A percentile compares a stretch with the other conserved stretches of the same genome.
These are phyloP conservation scores for Fagopyrum homotropicum DNA, from an alignment of 148 eudicot species.

Conservation along the genomic window DNA sequence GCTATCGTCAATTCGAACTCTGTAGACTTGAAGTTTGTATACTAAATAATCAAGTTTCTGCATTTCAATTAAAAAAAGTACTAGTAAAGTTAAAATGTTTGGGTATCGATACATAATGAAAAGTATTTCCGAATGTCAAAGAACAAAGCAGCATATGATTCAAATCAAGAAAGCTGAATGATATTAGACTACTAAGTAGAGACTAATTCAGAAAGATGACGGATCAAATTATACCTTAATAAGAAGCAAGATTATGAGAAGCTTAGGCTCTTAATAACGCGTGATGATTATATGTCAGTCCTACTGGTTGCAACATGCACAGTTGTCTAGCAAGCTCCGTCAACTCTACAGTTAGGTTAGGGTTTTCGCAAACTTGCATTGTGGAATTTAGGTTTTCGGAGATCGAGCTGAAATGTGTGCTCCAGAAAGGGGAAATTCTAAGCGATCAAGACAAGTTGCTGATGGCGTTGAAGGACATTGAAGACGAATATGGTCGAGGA, in stretches of 20 bases:
- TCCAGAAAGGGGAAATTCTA: neutral
- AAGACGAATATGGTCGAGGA: neutral
- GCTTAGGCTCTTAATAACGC: neutral
- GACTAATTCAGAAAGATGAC: neutral
- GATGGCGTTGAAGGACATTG: neutral
- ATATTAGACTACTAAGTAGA: neutral
- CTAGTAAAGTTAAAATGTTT: too few relatives aligned
- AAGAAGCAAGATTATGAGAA: neutral
- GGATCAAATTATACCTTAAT: neutral
- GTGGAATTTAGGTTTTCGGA: constrained; percentile 2
- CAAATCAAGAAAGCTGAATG: neutral
- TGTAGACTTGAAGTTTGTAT: neutral
- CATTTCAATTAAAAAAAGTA: neutral
- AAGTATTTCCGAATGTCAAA: neutral
- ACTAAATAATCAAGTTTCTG: neutral
- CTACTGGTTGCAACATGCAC: neutral
- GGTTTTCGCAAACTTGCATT: neutral
- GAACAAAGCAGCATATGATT: neutral
- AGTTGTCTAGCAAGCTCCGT: neutral
- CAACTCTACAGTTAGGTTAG: neutral
- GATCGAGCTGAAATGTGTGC: neutral
- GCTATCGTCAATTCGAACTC: neutral
- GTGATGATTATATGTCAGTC: neutral
- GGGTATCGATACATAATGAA: too few relatives aligned
- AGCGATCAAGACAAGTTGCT: neutral